Base-by-base conservation (phyloP, 768 basidiomycete species). In the Mycena floridula region DNA sequence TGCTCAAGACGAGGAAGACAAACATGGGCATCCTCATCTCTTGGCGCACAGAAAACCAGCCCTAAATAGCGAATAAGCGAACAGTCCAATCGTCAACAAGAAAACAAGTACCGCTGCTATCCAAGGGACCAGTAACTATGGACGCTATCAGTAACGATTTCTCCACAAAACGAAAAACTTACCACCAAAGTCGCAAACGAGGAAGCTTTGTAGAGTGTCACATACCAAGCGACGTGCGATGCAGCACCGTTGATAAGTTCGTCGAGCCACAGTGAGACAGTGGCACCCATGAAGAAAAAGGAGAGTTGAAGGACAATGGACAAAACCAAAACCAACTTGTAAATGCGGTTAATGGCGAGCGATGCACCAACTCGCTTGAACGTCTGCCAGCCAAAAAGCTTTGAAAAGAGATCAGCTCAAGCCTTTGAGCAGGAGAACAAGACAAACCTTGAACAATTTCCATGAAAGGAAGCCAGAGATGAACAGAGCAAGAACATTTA, bases 291-390 rank as follows among this genome's bases (percentile, higher is more conserved):
- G 66, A 89, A 90, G 70, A 89, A 90, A 37, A 86, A 49, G 20
- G 80, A 77, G n/a, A 90, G 65, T 54, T 89, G 88, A 40, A 89
- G 78, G 30, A 75, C 69, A 52, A 85, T 85, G 5, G 84, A 86
- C 45, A 89, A 64, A 13, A 72, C 65, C 30, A 89, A 71, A 45
- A 88, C 81, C 38, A 81, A 64, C 59, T 79, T 85, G 70, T 90
- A 90, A 48, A 85, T 61, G 26, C 80, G 75, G 60, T 84, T 85
- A 63, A 90, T 87, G 9, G 69, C 70, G 52, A 77, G 63, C 5
- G 81, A 85, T 9, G 88, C 86, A 27, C 88, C 87, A 42, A 89
- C 79, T 45, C 86, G 83, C 61, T 88, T 88, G 74, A 89, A 91
- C 0, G 87, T 91, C 61, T 87, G 85, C 87, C 87, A 91, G 36